phyloP scores from a whole-genome alignment of 495 filamentous ascomycete genomes.

The Aspergillus leporis region DNA sequence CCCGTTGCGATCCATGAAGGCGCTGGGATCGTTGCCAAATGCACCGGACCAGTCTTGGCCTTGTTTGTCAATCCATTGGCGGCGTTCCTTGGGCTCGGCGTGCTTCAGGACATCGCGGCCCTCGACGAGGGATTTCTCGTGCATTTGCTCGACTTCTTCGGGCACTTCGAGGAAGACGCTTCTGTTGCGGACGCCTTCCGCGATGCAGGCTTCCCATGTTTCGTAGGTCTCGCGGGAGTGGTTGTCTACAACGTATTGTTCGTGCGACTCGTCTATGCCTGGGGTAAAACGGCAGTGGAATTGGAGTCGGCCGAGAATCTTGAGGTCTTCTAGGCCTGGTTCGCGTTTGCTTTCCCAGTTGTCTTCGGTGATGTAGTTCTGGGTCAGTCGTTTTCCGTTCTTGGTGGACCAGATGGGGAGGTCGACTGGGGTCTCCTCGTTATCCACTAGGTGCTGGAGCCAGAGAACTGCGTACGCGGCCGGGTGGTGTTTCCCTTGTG shows the following conservation, averaged over 20 bases:
- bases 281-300: constrained; percentile 83
- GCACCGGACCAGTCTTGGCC: constrained; percentile 90
- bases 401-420: constrained; percentile 86
- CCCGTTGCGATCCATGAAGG: constrained; percentile 51
- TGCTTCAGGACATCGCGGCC: constrained; percentile 76
- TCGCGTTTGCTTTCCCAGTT: constrained; percentile 59
- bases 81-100: constrained; percentile 66
- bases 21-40: constrained; percentile 66
- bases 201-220: constrained; percentile 86
- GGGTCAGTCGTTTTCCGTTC: constrained; percentile 69
- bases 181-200: constrained; percentile 75
- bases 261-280: constrained; percentile 86
- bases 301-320: constrained; percentile 76
- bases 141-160: constrained; percentile 63
- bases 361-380: constrained; percentile 84
- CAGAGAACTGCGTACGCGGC: constrained; percentile 79
- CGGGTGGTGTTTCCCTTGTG: constrained; percentile 62
- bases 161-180: constrained; percentile 70
- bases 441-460: constrained; percentile 82
- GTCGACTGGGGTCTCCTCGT: constrained; percentile 71
- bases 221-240: constrained; percentile 90
- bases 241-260: constrained; percentile 80
- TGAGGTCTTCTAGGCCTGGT: constrained; percentile 67
- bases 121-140: constrained; percentile 74
- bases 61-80: constrained; percentile 75